Evolutionary conservation across 257 asterid species (phyloP).

Genomic region (Solanum virginianum): DNA sequence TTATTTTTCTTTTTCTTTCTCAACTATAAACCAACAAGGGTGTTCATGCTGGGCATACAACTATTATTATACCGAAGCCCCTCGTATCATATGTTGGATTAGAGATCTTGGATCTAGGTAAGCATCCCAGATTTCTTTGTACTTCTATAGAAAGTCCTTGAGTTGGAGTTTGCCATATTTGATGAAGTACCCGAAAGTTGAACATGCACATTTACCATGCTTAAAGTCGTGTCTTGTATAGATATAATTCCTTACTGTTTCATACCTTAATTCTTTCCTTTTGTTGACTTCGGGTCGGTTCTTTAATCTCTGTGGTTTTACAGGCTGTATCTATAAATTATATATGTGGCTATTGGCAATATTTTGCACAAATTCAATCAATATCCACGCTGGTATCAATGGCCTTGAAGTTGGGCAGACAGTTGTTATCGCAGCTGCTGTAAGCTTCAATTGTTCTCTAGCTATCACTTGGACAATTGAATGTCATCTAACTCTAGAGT

Average conservation of each 20-base stretch:
- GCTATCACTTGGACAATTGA: background rate
- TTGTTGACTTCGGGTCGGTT: background rate
- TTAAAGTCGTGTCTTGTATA: background rate
- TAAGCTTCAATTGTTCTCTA: constrained; percentile 21
- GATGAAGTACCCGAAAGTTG: background rate
- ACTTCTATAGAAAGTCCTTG: background rate
- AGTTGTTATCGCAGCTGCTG: constrained; percentile 77
- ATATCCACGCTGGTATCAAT: constrained; percentile 88
- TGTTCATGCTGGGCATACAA: constrained; percentile 93
- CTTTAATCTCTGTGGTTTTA: background rate
- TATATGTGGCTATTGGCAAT: constrained; percentile 91
- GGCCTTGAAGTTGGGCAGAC: constrained; percentile 99
- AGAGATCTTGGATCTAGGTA: constrained; percentile 67
- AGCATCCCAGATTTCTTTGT: background rate
- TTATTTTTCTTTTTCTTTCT: background rate
- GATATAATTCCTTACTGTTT: background rate
- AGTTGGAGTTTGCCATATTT: background rate
- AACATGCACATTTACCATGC: background rate
- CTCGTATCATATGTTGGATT: constrained; percentile 53
- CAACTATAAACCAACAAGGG: no score
- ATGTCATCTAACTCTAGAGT: background rate
- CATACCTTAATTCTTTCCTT: background rate
- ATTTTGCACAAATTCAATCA: constrained; percentile 90
- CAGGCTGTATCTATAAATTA: constrained; percentile 88
- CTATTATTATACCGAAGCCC: constrained; percentile 82